Base-by-base conservation (phyloP, 2,329 filamentous ascomycete species). In the Dothideomycetes sp. region DNA sequence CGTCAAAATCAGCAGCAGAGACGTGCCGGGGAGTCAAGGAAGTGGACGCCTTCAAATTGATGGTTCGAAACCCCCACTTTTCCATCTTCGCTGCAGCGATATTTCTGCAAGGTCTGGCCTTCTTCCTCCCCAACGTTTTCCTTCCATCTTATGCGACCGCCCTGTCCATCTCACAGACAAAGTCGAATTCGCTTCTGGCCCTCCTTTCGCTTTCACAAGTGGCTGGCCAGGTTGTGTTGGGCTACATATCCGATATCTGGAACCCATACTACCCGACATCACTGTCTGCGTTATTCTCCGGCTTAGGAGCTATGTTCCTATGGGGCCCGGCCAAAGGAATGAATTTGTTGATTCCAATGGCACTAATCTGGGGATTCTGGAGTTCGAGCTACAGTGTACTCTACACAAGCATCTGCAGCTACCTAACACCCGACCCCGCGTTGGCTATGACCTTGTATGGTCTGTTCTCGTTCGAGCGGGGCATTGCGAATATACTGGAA, bases 361-460 rank as follows among this genome's bases (percentile, higher is more conserved):
- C 73, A 34, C 55, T 77, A 19, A 57, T 69, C 5, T 80, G 77
- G 49, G 77, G 76, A 1, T 60, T 79, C 43, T 80, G 78, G 37
- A 75, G 75, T 0, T 73, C 75, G 0, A 69, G 71, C 0, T 81
- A 75, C 51, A 72, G 70, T 2, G 70, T 71, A 2, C 69, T 72
- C 0, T 81, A 75, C 74, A 36, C 32, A 5, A 9, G 32, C 10
- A 12, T 36, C 7, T 27, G 31, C 16, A 36, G 5, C 18, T 27
- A 16, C 14, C 18, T 36, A 22, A 16, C 10, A 9, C 5, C 8
- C 7, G 33, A 36, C 15, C 16, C 16, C 16, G 33, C 29, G 10
- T 14, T 19, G n/a, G 22, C 8, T 12, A 27, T 36, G 22, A 40
- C 33, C 8, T 5, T 40, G 4, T 40, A 40, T 30, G 31, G 32